Conservation (phyloP, 192 early-diverging fungal genomes). For the Dispira simplex region DNA sequence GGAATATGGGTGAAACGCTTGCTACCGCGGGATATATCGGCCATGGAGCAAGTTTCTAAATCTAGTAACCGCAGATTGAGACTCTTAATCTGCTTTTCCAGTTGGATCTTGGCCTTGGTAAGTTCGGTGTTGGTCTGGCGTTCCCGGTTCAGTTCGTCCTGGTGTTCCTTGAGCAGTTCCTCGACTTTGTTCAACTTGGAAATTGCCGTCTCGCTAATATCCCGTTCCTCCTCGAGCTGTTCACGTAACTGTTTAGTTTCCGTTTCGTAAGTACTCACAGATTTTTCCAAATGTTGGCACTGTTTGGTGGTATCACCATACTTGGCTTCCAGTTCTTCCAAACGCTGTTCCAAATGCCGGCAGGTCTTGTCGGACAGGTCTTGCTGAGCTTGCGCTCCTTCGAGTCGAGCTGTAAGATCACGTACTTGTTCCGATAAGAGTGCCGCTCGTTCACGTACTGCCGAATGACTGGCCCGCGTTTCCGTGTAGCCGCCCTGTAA, state of each 20-base stretch:
- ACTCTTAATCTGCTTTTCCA: slow-evolving; percentile 80
- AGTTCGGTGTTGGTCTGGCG: slow-evolving; percentile 52
- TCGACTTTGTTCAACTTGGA: slow-evolving; percentile 44
- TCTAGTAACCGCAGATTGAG: slow-evolving; percentile 58
- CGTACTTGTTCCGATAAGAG: slow-evolving; percentile 33
- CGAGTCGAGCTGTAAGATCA: slow-evolving; percentile 35
- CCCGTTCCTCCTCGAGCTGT: slow-evolving; percentile 57
- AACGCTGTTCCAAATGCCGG: slow-evolving; percentile 48
- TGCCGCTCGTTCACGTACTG: slow-evolving; percentile 41
- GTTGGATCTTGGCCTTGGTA: slow-evolving; percentile 51
- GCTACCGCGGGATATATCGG: slow-evolving; percentile 34
- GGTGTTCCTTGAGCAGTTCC: slow-evolving; percentile 26
- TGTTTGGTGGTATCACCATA: neutral
- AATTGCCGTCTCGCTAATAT: slow-evolving; percentile 37
- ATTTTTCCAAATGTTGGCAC: slow-evolving; percentile 23
- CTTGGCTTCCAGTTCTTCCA: slow-evolving; percentile 50
- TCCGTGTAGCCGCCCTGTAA: slow-evolving; percentile 48
- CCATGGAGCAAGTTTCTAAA: slow-evolving; percentile 49
- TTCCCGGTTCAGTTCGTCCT: slow-evolving; percentile 45
- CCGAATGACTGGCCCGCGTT: slow-evolving; percentile 36
- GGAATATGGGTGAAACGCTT: slow-evolving; percentile 41
- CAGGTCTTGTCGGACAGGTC: slow-evolving; percentile 51
- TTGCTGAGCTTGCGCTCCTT: slow-evolving; percentile 53
- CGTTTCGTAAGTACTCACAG: slow-evolving; percentile 48
- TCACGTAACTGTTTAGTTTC: slow-evolving; percentile 58